phyloP scores from a whole-genome alignment of 768 basidiomycete species.

The Psilocybe sp. region DNA sequence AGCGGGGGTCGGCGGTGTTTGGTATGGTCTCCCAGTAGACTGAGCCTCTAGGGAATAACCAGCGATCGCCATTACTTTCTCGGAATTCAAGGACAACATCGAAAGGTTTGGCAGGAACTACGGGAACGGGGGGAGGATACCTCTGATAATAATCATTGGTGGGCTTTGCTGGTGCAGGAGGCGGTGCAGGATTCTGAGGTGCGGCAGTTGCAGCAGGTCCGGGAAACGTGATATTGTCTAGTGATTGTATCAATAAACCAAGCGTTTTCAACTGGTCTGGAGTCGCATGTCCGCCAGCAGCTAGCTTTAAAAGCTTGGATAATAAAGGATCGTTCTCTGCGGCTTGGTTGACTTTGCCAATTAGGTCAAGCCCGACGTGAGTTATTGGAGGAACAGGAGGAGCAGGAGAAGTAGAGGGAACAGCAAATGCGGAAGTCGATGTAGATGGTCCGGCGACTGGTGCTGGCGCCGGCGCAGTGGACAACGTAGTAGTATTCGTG shows the following conservation, averaged over 20 bases:
- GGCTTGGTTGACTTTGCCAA: slow-evolving; percentile 64
- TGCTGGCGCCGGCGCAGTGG: slow-evolving; percentile 3
- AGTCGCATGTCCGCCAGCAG: slow-evolving; percentile 58
- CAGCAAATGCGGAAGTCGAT: slow-evolving; percentile 3
- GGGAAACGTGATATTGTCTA: slow-evolving; percentile 36
- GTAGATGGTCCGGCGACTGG: neutral
- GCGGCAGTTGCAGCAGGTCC: slow-evolving; percentile 10
- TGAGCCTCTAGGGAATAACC: slow-evolving; percentile 63
- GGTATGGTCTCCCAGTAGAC: slow-evolving; percentile 42
- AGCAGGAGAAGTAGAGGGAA: slow-evolving; percentile 10
- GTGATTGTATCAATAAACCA: slow-evolving; percentile 68
- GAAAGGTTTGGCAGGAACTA: slow-evolving; percentile 49
- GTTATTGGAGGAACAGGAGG: slow-evolving; percentile 14
- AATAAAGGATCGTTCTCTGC: slow-evolving; percentile 68
- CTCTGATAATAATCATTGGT: slow-evolving; percentile 7
- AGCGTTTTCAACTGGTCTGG: slow-evolving; percentile 66
- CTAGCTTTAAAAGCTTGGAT: slow-evolving; percentile 61
- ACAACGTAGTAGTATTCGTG: neutral
- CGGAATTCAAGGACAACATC: slow-evolving; percentile 73
- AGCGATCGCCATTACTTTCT: slow-evolving; percentile 61
- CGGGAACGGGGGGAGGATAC: slow-evolving; percentile 19
- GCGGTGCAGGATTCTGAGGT: too few relatives aligned
- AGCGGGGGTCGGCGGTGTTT: slow-evolving; percentile 10
- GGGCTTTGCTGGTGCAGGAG: slow-evolving; percentile 7
- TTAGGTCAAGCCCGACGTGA: slow-evolving; percentile 48